A percentile compares a stretch with the other conserved stretches of the same genome.
Evolutionary conservation across 208 protist genomes (phyloP).

Genomic region (Crithidia mellificae): DNA sequence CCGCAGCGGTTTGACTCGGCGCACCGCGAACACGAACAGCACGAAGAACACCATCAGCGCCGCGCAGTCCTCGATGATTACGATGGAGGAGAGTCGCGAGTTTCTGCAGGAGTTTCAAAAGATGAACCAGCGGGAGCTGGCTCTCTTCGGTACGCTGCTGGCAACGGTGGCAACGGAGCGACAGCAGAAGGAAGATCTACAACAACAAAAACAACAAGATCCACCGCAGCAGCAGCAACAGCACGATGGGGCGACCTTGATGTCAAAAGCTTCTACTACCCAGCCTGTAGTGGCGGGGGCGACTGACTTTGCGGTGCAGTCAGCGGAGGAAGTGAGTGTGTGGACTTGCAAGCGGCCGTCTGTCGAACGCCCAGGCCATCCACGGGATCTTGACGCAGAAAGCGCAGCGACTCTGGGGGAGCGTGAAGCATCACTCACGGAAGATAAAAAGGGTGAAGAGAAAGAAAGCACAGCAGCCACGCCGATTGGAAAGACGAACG

Average conservation of each 20-base stretch:
- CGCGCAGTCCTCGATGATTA: constrained; percentile 26
- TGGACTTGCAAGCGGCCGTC: constrained; percentile 24
- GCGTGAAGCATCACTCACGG: no score
- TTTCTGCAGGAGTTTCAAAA: constrained; percentile 31
- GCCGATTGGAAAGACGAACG: neutral
- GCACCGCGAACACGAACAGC: neutral
- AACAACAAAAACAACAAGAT: no score
- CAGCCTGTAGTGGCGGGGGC: neutral
- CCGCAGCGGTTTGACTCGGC: neutral
- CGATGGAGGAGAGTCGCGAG: constrained; percentile 27
- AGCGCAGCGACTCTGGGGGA: no score
- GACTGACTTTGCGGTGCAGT: constrained; percentile 1
- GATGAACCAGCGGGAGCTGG: constrained; percentile 30
- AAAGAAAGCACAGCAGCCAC: no score
- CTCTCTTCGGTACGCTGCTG: constrained; percentile 29
- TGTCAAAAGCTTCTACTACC: no score
- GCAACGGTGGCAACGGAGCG: constrained; percentile 23
- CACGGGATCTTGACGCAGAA: no score
- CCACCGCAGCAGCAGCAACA: no score
- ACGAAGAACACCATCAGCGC: constrained; percentile 10
- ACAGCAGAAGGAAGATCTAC: constrained; percentile 14
- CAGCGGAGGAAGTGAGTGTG: constrained; percentile 19
- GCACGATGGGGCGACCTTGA: no score
- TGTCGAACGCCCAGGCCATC: neutral
- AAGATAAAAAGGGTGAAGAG: no score